Base-by-base conservation (phyloP, 2,329 filamentous ascomycete genomes). In the Thermomyces lanuginosus region DNA sequence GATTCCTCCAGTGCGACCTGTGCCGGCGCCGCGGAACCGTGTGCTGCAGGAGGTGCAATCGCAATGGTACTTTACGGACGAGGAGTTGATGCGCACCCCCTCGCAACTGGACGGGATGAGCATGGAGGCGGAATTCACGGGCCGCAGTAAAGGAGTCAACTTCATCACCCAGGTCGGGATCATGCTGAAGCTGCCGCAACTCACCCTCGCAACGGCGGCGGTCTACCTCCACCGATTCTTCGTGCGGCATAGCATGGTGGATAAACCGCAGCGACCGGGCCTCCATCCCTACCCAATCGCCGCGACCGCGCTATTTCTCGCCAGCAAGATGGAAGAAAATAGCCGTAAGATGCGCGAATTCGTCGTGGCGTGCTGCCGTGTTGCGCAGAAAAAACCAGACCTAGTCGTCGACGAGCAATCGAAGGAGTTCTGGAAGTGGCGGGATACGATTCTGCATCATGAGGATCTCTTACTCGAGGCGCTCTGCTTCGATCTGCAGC, bases 351-450 rank as follows among this genome's bases (percentile, higher is more conserved):
- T 92, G 41, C 91, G 82, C 44, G 83, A 93, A 38, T 66, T 98
- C 33, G 86, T 98, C 38, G 76, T 93, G 16, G 81, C 84, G 1
- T 89, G 92, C 42, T 89, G 83, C 33, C 81, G 86, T 38, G 82
- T 93, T 11, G 89, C 86, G 15, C 83, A 93, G 53, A 95, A 98
- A 58, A 86, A 95, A 41, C 65, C 81, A 1, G 79, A 82, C 42
- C 69, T 93, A 32, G 63, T 86, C 28, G 80, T 95, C 27, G 89
- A 98, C 48, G 89, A 95, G 54, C 84, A 95, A 52, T 91, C 79
- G 40, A 95, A 93, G 46, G 89, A 98, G 47, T 98, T 89, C 49
- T 98, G 89, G 89, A 72, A 79, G 44, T 98, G 89, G 89, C 72
- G 83, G 34, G 89, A 98, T 48, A 89, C 77, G 32, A 92, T 98